Evolutionary conservation across 1,284 basidiomycete species (phyloP), one percentile per base, ranked within the genome.

Genomic region (Ceratobasidium sp.): DNA sequence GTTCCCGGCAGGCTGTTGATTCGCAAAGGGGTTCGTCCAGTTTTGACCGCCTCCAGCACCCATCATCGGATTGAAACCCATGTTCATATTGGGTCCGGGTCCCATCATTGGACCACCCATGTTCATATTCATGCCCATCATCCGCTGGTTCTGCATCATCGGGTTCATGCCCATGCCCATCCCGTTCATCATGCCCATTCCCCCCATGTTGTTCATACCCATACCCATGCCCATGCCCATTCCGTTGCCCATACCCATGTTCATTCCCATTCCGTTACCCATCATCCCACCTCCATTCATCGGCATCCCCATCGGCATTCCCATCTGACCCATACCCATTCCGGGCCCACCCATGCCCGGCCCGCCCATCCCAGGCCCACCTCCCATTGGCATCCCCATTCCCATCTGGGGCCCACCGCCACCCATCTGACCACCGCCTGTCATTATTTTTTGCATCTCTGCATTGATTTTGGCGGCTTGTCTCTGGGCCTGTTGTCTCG

Each of bases 371-470:
- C 28, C 28, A 16, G 12, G n/a, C n/a, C 36, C 41, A 46, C n/a
- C 39, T n/a, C 59, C 58, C 61, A 65, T 65, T 41, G 32, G 41
- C 8, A 32, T 60, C 21, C 57, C 57, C 34, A 58, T 58, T 21
- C 59, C 59, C 34, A 21, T 61, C 36, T n/a, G 34, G 5, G 34
- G 21, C 3, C 32, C 39, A 43, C 39, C 39, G 39, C 41, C 59
- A 28, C n/a, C 41, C 55, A 39, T 41, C 23, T 45, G n/a, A 26
- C 32, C 41, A 26, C 41, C 53, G 23, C 50, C 60, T 55, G 69
- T 74, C 57, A 65, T 85, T 52, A 91, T 84, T 21, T 88, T 83
- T 77, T 92, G 91, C 26, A 90, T 89, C 78, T 92, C 90, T 77
- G 87, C 85, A 21, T 53, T 53, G 30, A 69, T 69, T 53, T 69